A percentile compares a stretch with the other conserved stretches of the same genome.
Evolutionary conservation across 1,284 basidiomycete species (phyloP).

Genomic region (Tetrapyrgos nigripes): DNA sequence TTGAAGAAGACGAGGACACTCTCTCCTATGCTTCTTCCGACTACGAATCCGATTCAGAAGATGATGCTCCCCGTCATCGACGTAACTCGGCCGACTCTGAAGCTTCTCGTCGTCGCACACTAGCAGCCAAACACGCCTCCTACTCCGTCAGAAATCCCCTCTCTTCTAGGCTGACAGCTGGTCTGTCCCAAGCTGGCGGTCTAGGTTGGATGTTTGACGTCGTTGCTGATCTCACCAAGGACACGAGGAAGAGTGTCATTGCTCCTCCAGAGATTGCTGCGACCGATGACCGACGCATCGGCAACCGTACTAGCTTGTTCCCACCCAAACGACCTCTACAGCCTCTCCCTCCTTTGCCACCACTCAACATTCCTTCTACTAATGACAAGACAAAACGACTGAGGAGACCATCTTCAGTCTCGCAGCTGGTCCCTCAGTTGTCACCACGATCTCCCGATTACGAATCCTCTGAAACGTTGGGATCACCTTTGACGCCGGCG

Average conservation of each 20-base stretch:
- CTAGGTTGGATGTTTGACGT: conserved; percentile 84
- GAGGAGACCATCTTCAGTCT: conserved; percentile 9
- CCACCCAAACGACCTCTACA: neutral
- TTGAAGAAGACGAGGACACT: neutral
- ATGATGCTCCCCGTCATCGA: neutral
- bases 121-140: neutral
- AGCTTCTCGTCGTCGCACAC: neutral
- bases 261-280: conserved; percentile 31
- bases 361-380: neutral
- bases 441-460: neutral
- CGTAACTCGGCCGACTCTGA: neutral
- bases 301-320: neutral
- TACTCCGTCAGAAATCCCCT: conserved; percentile 17
- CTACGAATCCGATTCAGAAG: conserved; percentile 1
- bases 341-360: neutral
- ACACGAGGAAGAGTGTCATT: conserved; percentile 34
- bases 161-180: conserved; percentile 23
- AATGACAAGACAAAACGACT: neutral
- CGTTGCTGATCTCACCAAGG: conserved; percentile 65
- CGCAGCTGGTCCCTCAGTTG: neutral
- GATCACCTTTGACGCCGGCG: neutral
- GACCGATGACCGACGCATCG: conserved; percentile 16
- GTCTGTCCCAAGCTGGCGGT: conserved; percentile 47
- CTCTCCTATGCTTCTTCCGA: neutral
- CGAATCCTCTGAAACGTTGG: conserved; percentile 4